Conservation (phyloP, 495 filamentous ascomycete genomes). For the Talaromyces nanjingensis region DNA sequence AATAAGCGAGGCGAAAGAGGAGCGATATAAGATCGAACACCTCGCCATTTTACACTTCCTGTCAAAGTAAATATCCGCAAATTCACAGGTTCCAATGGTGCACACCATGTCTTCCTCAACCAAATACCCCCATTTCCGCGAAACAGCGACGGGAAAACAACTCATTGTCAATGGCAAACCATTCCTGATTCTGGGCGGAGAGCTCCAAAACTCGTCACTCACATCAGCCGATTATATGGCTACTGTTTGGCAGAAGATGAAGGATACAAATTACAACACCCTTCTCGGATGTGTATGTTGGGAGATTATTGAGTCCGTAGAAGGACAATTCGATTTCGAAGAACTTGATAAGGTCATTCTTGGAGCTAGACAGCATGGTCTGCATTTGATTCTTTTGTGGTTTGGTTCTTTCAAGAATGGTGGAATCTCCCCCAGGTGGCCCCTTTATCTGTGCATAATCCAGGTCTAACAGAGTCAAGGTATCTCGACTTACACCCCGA, state of each 20-base stretch:
- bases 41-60: no score
- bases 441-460: neutral
- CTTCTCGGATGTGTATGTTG: conserved; percentile 45
- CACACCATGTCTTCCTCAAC: neutral
- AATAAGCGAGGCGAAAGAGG: no score
- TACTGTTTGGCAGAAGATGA: conserved; percentile 35
- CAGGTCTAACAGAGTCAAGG: conserved; percentile 4
- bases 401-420: conserved; percentile 47
- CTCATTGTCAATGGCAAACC: conserved; percentile 40
- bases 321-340: conserved; percentile 37
- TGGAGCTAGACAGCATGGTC: conserved; percentile 29
- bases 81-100: no score
- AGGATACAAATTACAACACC: conserved; percentile 37
- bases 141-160: conserved; percentile 23
- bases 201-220: conserved; percentile 46
- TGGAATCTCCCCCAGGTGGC: conserved; percentile 2
- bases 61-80: no score
- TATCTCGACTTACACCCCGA: conserved; percentile 32
- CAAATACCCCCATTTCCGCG: conserved; percentile 21
- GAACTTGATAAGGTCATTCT: conserved; percentile 37
- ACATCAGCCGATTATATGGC: conserved; percentile 38
- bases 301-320: conserved; percentile 41
- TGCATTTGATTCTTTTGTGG: conserved; percentile 43
- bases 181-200: conserved; percentile 35
- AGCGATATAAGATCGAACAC: no score